These are phyloP conservation scores for Colletotrichum orbiculare DNA, from an alignment of 2,329 filamentous ascomycete species.

Conservation along the genomic window DNA sequence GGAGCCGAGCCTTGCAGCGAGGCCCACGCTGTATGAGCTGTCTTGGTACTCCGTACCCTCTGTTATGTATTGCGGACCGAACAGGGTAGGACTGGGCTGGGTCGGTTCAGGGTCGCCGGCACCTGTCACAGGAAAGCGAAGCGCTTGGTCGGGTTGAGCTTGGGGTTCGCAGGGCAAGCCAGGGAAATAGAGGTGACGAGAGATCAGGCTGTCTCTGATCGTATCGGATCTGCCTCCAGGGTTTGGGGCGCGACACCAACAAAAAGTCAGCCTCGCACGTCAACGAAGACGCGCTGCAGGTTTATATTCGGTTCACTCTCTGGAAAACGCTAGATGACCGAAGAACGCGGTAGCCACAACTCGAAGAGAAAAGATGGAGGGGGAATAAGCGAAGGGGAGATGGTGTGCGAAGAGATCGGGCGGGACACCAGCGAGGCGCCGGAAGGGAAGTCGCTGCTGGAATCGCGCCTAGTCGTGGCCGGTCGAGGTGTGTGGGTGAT, in stretches of 20 bases:
- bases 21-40: not conserved
- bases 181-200: conserved; percentile 8
- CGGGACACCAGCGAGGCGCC: too few species aligned
- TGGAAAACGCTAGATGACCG: too few species aligned
- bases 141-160: conserved; percentile 1
- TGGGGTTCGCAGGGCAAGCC: not conserved
- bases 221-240: conserved; percentile 3
- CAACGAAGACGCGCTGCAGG: not conserved
- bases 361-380: conserved; percentile 1
- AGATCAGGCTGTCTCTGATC: conserved; percentile 14
- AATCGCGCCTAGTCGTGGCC: too few species aligned
- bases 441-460: too few species aligned
- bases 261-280: not conserved
- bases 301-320: too few species aligned
- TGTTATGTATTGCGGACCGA: not conserved
- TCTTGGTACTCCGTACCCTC: not conserved
- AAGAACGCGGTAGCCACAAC: too few species aligned
- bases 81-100: not conserved
- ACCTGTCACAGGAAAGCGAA: conserved; percentile 15
- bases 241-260: not conserved
- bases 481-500: conserved; percentile 12
- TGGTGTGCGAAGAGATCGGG: too few species aligned
- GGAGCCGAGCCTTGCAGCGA: conserved; percentile 32
- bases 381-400: not conserved
- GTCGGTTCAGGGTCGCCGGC: conserved; percentile 17